phyloP scores from a whole-genome alignment of 306 rosid genomes.

The Oemleria cerasiformis region DNA sequence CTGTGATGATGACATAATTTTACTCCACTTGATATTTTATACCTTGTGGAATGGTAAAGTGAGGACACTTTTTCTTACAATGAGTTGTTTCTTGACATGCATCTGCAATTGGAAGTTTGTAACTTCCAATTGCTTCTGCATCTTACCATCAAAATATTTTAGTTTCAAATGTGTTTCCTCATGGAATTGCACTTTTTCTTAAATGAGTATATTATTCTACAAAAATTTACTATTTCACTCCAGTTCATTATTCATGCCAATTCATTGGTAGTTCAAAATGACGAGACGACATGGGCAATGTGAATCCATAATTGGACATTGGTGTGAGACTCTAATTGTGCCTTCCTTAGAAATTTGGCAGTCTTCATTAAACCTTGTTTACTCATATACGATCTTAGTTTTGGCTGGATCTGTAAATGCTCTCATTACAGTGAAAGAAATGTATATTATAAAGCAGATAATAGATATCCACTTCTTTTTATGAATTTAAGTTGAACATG shows the following conservation, averaged over 20 bases:
- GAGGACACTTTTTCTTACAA: neutral
- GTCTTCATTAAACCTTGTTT: neutral
- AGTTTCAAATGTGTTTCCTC: neutral
- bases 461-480: neutral
- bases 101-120: neutral
- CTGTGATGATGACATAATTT: neutral
- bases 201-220: neutral
- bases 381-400: neutral
- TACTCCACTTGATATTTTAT: constrained; percentile 9
- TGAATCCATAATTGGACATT: neutral
- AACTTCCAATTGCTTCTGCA: neutral
- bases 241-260: neutral
- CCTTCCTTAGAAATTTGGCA: neutral
- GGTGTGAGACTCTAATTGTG: neutral
- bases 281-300: neutral
- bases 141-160: neutral
- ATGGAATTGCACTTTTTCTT: neutral
- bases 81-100: constrained; percentile 17
- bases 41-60: constrained; percentile 4
- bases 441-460: neutral
- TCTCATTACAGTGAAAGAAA: neutral
- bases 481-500: neutral
- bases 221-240: constrained; percentile 1
- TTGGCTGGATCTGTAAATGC: neutral
- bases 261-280: neutral